Conservation (phyloP, 768 basidiomycete species). For the Tulasnella sp. region DNA sequence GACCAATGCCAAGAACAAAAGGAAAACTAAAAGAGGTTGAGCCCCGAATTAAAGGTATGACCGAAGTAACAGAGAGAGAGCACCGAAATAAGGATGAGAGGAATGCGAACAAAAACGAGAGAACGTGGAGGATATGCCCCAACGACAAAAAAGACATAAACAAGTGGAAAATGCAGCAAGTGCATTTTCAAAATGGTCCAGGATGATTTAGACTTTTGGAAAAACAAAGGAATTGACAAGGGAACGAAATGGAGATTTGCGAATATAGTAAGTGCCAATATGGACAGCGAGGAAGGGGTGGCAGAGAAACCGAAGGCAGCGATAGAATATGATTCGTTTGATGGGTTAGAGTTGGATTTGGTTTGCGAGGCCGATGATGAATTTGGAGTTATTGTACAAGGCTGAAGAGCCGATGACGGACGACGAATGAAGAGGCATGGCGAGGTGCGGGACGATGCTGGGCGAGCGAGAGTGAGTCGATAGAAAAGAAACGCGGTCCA, state of each 20-base stretch:
- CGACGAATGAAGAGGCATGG: background rate
- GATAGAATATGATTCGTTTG: too few species aligned
- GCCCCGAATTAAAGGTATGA: background rate
- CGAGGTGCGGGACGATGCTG: background rate
- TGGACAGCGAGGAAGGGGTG: too few species aligned
- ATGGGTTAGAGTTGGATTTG: too few species aligned
- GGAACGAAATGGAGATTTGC: too few species aligned
- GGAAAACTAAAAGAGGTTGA: slow-evolving; percentile 7
- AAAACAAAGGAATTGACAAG: too few species aligned
- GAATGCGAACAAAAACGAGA: background rate
- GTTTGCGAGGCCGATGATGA: too few species aligned
- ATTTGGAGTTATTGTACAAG: background rate
- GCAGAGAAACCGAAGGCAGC: too few species aligned
- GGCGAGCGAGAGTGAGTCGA: background rate
- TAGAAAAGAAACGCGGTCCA: background rate
- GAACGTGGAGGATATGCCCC: background rate
- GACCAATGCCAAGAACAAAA: background rate
- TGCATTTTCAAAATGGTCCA: too few species aligned
- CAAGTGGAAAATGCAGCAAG: background rate
- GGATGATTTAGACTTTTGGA: too few species aligned
- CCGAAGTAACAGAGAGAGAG: background rate
- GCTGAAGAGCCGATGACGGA: background rate
- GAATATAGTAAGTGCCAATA: too few species aligned
- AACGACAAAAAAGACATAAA: background rate
- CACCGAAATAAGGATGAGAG: slow-evolving; percentile 2